Evolutionary conservation across 2,329 filamentous ascomycete genomes (phyloP).

Genomic region (Teratosphaeria destructans): DNA sequence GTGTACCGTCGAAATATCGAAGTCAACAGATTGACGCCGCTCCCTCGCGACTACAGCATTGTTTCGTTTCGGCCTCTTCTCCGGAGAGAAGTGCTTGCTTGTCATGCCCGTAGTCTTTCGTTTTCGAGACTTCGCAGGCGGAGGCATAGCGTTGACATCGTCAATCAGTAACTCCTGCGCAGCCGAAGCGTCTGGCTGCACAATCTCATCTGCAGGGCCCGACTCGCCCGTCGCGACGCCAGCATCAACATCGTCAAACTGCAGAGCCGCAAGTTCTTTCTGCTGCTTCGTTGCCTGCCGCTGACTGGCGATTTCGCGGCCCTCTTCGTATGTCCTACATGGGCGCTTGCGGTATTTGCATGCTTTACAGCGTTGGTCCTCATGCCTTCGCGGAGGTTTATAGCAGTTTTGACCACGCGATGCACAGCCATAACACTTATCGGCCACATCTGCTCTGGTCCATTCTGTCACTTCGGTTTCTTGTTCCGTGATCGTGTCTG

Average conservation of each 20-base stretch:
- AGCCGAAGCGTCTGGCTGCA: neutral
- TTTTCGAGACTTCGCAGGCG: conserved; percentile 9
- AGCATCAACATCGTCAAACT: neutral
- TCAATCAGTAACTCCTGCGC: neutral
- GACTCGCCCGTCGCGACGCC: neutral
- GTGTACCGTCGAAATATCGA: neutral
- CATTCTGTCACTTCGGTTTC: neutral
- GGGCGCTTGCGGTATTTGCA: neutral
- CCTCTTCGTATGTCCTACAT: neutral
- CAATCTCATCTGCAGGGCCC: neutral
- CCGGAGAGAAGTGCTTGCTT: conserved; percentile 23
- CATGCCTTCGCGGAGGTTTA: neutral
- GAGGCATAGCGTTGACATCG: neutral
- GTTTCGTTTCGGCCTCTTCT: conserved; percentile 6
- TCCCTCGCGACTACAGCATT: neutral
- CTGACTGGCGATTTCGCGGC: neutral
- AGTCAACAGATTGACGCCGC: neutral
- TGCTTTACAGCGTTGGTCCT: neutral
- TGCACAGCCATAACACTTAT: neutral
- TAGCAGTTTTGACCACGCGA: neutral
- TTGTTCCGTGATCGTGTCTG: neutral
- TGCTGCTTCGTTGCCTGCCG: neutral
- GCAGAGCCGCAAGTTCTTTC: neutral
- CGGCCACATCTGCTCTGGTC: neutral
- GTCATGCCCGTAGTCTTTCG: conserved; percentile 24